Evolutionary conservation across 148 eudicot species (phyloP).

Genomic region (Chenopodium berlandieri): DNA sequence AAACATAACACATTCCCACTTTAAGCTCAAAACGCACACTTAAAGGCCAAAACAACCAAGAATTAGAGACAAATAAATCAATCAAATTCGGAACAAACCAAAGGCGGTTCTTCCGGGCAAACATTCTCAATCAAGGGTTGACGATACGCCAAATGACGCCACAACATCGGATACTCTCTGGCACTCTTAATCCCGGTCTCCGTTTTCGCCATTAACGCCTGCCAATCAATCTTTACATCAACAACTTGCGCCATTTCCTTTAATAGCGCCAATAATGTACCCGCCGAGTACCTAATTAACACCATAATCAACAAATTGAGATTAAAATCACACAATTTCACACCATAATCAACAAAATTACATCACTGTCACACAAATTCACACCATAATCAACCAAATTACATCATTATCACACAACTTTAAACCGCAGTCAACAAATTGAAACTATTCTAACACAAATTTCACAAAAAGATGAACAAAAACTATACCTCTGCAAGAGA

Average conservation of each 20-base stretch:
- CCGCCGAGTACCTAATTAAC: slow-evolving; percentile 56
- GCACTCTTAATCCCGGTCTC: slow-evolving; percentile 62
- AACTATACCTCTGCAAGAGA: slow-evolving; percentile 56
- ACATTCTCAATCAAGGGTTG: slow-evolving; percentile 42
- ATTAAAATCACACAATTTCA: too few species aligned
- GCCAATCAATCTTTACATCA: slow-evolving; percentile 70
- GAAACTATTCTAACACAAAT: neutral
- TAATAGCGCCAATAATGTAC: slow-evolving; percentile 56
- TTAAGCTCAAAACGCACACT: neutral
- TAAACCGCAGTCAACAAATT: neutral
- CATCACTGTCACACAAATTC: too few species aligned
- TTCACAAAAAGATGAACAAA: too few species aligned
- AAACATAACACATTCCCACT: too few species aligned
- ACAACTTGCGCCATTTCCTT: slow-evolving; percentile 56
- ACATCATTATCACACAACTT: neutral
- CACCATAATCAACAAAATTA: too few species aligned
- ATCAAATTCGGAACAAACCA: slow-evolving; percentile 32
- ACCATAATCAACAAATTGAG: too few species aligned
- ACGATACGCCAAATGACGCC: slow-evolving; percentile 91
- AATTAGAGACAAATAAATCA: neutral
- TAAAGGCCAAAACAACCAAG: neutral
- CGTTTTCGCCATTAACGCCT: slow-evolving; percentile 57
- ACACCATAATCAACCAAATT: slow-evolving; percentile 23
- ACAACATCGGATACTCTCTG: slow-evolving; percentile 74
- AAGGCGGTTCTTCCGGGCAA: slow-evolving; percentile 34